phyloP scores from a whole-genome alignment of 2,329 filamentous ascomycete genomes.

The Magnaporthiopsis poae region DNA sequence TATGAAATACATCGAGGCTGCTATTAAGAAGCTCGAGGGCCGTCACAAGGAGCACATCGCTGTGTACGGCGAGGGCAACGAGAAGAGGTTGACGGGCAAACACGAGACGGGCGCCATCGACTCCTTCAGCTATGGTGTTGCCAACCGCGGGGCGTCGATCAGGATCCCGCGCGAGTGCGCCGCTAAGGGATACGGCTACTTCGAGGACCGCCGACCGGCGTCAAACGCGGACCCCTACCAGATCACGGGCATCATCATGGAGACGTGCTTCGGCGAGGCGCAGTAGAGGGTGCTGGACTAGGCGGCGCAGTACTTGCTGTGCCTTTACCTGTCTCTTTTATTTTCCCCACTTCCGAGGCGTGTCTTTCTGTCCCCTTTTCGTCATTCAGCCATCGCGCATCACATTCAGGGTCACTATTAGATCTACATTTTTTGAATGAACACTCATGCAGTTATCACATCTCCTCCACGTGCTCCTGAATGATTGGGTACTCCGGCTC shows the following conservation, averaged over 20 bases:
- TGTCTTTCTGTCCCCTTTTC: neutral
- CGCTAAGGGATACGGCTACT: constrained; percentile 63
- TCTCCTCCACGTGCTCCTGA: neutral
- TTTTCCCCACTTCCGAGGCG: neutral
- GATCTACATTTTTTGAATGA: neutral
- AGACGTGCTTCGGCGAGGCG: constrained; percentile 16
- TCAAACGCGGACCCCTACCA: constrained; percentile 61
- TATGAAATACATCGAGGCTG: constrained; percentile 86
- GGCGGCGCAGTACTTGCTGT: neutral
- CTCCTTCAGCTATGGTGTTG: constrained; percentile 85
- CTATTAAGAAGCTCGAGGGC: constrained; percentile 74
- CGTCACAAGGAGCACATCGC: constrained; percentile 76
- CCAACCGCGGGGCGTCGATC: constrained; percentile 89
- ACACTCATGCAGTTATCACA: neutral
- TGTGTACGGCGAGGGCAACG: constrained; percentile 92
- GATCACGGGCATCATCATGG: constrained; percentile 34
- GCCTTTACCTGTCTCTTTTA: neutral
- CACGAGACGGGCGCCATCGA: constrained; percentile 95
- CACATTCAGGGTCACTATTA: neutral
- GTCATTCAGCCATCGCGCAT: neutral
- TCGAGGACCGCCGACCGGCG: constrained; percentile 52
- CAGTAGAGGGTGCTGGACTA: neutral
- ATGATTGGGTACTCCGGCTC: neutral
- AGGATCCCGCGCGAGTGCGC: constrained; percentile 63
- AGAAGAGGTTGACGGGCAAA: constrained; percentile 78